These are phyloP conservation scores for Penicillium sclerotigenum DNA, from an alignment of 2,329 filamentous ascomycete species.

Conservation along the genomic window DNA sequence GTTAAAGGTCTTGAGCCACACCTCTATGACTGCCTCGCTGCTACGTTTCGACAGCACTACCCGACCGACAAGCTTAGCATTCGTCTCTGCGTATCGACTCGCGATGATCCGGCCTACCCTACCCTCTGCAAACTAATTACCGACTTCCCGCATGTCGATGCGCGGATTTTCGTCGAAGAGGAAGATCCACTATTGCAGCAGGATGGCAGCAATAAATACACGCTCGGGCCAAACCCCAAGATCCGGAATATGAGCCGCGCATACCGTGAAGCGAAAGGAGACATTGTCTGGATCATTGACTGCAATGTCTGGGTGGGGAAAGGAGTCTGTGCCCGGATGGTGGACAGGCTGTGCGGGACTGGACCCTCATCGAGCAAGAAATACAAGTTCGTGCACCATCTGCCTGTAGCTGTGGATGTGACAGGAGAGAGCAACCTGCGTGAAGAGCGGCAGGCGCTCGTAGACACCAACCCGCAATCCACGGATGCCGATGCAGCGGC, in stretches of 20 bases:
- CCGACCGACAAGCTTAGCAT: slow-evolving; percentile 72
- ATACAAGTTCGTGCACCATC: slow-evolving; percentile 92
- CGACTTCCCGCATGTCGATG: slow-evolving; percentile 71
- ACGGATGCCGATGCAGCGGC: slow-evolving; percentile 3
- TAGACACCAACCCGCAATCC: slow-evolving; percentile 21
- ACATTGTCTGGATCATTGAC: slow-evolving; percentile 91
- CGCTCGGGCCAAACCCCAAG: slow-evolving; percentile 94
- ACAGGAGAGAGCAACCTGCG: slow-evolving; percentile 29
- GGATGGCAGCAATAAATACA: slow-evolving; percentile 48
- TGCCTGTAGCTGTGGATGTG: slow-evolving; percentile 83
- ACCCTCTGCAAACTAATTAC: slow-evolving; percentile 67
- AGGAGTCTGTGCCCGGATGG: slow-evolving; percentile 80
- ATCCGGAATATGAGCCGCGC: slow-evolving; percentile 93
- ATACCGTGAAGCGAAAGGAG: slow-evolving; percentile 81
- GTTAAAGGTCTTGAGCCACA: slow-evolving; percentile 88
- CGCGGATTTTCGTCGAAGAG: slow-evolving; percentile 72
- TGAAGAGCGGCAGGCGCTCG: slow-evolving; percentile 28
- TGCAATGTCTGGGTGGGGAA: slow-evolving; percentile 91
- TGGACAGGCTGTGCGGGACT: slow-evolving; percentile 77
- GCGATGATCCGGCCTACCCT: slow-evolving; percentile 71
- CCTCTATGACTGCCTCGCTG: slow-evolving; percentile 87
- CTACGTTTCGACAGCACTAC: slow-evolving; percentile 80
- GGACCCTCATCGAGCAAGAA: slow-evolving; percentile 44
- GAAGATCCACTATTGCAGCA: slow-evolving; percentile 70
- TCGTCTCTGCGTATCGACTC: slow-evolving; percentile 75